Evolutionary conservation across 225 moss, liverwort and hornwort genomes (phyloP), one percentile per base, ranked within the genome.

Genomic region (Marchantia paleacea): DNA sequence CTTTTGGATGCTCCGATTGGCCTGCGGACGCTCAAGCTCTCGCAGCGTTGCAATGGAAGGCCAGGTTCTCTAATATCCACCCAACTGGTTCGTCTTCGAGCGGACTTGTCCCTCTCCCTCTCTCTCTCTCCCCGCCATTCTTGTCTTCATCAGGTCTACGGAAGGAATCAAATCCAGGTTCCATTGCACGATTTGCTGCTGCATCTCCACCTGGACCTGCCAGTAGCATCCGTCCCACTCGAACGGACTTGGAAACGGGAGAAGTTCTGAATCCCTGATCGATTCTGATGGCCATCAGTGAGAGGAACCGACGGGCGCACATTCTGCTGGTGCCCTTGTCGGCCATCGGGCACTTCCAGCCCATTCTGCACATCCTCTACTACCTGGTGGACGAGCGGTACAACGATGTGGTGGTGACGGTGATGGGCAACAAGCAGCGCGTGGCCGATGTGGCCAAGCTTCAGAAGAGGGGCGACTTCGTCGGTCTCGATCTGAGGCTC

Each of bases 251-350:
- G n/a, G n/a, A n/a, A n/a, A n/a, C n/a, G n/a, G n/a, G n/a, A n/a
- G n/a, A n/a, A n/a, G n/a, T n/a, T n/a, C n/a, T n/a, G n/a, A n/a
- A n/a, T n/a, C n/a, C n/a, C n/a, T 22, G 72, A 72, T 11, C 10
- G n/a, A 20, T 3, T 61, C 30, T 2, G 31, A 78, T 78, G 78
- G 78, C 78, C 6, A 78, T 78, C 63, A 65, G 24, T 8, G 78
- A 65, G 51, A 50, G 78, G n/a, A 48, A 28, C 26, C 63, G 76
- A 19, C 80, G 72, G 3, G 57, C 85, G 8, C 85, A 86, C 52
- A 75, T 87, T 14, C 79, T 87, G 47, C 5, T 87, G 52, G 81
- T 87, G 30, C 81, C 83, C 15, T n/a, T 87, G 58, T 73, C 81
- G 30, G 78, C 68, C 16, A n/a, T 49, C 4, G 81, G 86, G 11